Conservation (phyloP, 2,329 filamentous ascomycete genomes). For the Fusarium luffae region DNA sequence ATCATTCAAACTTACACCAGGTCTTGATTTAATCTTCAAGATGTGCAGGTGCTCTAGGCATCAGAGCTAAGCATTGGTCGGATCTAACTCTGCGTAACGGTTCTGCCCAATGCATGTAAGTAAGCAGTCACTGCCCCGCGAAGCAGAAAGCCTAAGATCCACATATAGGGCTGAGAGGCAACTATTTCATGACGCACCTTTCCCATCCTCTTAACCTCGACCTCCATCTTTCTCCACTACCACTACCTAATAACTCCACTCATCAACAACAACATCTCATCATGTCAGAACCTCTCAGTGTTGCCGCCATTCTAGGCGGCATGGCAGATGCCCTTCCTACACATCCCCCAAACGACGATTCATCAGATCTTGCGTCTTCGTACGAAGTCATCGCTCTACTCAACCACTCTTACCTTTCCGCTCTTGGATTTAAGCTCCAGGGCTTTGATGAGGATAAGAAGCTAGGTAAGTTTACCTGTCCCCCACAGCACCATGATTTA, state of each 20-base stretch:
- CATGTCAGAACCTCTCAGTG: constrained; percentile 47
- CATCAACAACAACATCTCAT: neutral
- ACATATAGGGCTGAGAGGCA: constrained; percentile 48
- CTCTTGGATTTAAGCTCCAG: constrained; percentile 81
- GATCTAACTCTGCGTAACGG: neutral
- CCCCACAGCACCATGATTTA: neutral
- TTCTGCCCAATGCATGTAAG: neutral
- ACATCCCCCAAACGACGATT: constrained; percentile 62
- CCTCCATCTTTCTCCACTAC: constrained; percentile 13
- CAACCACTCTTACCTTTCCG: constrained; percentile 83
- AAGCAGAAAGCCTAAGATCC: constrained; percentile 25
- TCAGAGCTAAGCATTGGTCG: neutral
- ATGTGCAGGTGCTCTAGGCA: neutral
- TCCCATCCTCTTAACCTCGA: constrained; percentile 1
- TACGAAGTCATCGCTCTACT: constrained; percentile 88
- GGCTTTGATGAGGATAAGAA: constrained; percentile 87
- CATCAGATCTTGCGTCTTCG: constrained; percentile 73
- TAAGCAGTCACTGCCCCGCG: constrained; percentile 27
- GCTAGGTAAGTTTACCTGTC: constrained; percentile 64
- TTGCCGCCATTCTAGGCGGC: constrained; percentile 58
- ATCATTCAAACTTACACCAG: neutral
- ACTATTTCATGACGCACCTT: constrained; percentile 43
- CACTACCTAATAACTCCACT: constrained; percentile 1
- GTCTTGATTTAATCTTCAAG: neutral
- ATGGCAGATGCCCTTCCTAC: constrained; percentile 71